Conservation (phyloP, 83 land plant species). For the Diphasiastrum complanatum region DNA sequence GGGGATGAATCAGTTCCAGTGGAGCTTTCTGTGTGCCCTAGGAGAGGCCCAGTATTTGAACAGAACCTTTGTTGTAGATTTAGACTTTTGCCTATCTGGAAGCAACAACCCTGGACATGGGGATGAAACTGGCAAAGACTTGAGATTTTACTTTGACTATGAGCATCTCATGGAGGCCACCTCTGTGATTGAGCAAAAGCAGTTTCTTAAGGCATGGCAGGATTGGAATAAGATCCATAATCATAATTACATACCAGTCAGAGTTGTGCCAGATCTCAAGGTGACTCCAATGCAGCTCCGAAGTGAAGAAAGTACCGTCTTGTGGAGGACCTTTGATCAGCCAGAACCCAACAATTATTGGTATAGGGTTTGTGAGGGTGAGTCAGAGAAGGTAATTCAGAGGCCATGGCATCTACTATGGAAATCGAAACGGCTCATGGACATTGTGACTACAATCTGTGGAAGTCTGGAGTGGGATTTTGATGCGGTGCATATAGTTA, state of each 20-base stretch:
- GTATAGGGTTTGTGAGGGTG: slow-evolving; percentile 93
- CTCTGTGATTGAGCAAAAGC: slow-evolving; percentile 68
- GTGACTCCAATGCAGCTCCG: slow-evolving; percentile 61
- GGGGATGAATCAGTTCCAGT: slow-evolving; percentile 76
- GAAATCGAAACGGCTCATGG: slow-evolving; percentile 80
- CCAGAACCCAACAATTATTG: slow-evolving; percentile 81
- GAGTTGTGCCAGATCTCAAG: slow-evolving; percentile 52
- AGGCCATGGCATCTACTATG: slow-evolving; percentile 88
- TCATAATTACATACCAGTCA: slow-evolving; percentile 16
- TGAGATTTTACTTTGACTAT: slow-evolving; percentile 82
- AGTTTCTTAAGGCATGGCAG: slow-evolving; percentile 62
- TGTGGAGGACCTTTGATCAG: slow-evolving; percentile 68
- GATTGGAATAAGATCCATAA: slow-evolving; percentile 60
- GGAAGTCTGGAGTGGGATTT: slow-evolving; percentile 78
- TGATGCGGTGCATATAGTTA: slow-evolving; percentile 71
- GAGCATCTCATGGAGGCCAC: slow-evolving; percentile 69
- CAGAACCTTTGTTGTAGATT: slow-evolving; percentile 79
- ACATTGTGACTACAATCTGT: slow-evolving; percentile 69
- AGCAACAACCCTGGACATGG: slow-evolving; percentile 48
- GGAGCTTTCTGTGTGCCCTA: slow-evolving; percentile 83
- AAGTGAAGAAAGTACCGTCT: slow-evolving; percentile 47
- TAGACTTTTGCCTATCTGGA: slow-evolving; percentile 57
- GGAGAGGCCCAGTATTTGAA: slow-evolving; percentile 92
- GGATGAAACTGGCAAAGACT: slow-evolving; percentile 79
- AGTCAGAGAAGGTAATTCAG: slow-evolving; percentile 70